Conservation (phyloP, 2,329 filamentous ascomycete genomes). For the Fusarium sp. region DNA sequence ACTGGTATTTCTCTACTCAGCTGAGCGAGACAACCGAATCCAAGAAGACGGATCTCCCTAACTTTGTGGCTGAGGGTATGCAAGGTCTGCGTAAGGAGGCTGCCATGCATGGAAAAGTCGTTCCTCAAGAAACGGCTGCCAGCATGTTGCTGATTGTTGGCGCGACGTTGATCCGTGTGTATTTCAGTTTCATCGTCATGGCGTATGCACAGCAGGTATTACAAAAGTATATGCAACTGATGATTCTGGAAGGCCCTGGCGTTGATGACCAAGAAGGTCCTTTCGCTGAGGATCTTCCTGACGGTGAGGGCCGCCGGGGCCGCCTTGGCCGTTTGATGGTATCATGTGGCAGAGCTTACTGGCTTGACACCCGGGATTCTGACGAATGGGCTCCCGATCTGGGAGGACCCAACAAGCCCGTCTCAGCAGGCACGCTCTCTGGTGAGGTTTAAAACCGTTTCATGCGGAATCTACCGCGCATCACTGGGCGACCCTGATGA, state of each 20-base stretch:
- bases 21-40: slow-evolving; percentile 50
- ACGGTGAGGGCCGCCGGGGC: slow-evolving; percentile 81
- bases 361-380: slow-evolving; percentile 74
- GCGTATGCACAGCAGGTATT: slow-evolving; percentile 82
- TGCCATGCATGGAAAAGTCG: slow-evolving; percentile 46
- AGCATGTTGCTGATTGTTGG: slow-evolving; percentile 79
- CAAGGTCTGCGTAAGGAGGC: slow-evolving; percentile 46
- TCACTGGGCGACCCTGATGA: not conserved
- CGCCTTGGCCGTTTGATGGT: slow-evolving; percentile 83
- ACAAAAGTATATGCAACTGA: slow-evolving; percentile 65
- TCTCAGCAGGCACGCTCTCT: slow-evolving; percentile 46
- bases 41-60: slow-evolving; percentile 35
- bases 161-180: slow-evolving; percentile 79
- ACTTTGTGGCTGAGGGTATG: slow-evolving; percentile 45
- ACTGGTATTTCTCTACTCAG: slow-evolving; percentile 81
- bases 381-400: slow-evolving; percentile 74
- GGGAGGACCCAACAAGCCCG: slow-evolving; percentile 65
- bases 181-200: slow-evolving; percentile 85
- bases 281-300: slow-evolving; percentile 73
- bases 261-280: slow-evolving; percentile 65
- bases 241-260: slow-evolving; percentile 58
- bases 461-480: slow-evolving; percentile 9
- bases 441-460: slow-evolving; percentile 42
- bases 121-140: slow-evolving; percentile 69
- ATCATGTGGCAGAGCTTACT: slow-evolving; percentile 76